Base-by-base conservation (phyloP, 2,329 filamentous ascomycete species). In the Alternaria hordeiaustralica region DNA sequence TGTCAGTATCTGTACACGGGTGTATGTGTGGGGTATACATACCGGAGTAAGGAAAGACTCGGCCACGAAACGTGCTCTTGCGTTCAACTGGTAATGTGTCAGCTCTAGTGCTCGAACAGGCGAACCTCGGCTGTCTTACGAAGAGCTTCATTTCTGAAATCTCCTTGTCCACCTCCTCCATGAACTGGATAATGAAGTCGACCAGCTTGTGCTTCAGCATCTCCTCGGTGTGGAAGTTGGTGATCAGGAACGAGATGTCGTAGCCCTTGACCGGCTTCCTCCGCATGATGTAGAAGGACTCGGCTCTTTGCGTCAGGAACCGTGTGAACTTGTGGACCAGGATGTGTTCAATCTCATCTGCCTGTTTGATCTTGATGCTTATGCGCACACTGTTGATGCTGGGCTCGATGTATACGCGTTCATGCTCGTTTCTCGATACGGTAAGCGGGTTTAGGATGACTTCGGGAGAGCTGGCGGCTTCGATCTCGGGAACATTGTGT, bases 141-240 rank as follows among this genome's bases (percentile, higher is more conserved):
- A 99, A 99, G 75, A 99, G 91, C 87, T 99, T 99, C 96, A 99
- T 98, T 84, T 99, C 96, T 4, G 96, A 98, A 64, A 99, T 99
- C 82, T 99, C 96, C 86, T 99, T 99, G 82, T 99, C 96, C 5
- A 99, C 96, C 81, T 99, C 96, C 82, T 99, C 95, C 95, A 99
- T 98, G 78, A 99, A 99, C 78, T 98, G 91, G 70, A 99, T 97
- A 72, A 99, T 97, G 77, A 99, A 99, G 81, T 99, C 96, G 33
- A 99, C 96, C 72, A 99, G 87, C 85, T 99, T 98, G 81, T 99
- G 95, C 86, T 98, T 98, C 79, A 98, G 82, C 94, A 99, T 97
- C 80, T 96, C 92, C 82, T 98, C 96, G 5, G 96, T 98, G 77
- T 99, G 96, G 85, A 96, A 96, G 83, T 99, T 99, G 50, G 96